These are phyloP conservation scores for Fistulinella prunicolor DNA, from an alignment of 768 basidiomycete species.

Conservation along the genomic window DNA sequence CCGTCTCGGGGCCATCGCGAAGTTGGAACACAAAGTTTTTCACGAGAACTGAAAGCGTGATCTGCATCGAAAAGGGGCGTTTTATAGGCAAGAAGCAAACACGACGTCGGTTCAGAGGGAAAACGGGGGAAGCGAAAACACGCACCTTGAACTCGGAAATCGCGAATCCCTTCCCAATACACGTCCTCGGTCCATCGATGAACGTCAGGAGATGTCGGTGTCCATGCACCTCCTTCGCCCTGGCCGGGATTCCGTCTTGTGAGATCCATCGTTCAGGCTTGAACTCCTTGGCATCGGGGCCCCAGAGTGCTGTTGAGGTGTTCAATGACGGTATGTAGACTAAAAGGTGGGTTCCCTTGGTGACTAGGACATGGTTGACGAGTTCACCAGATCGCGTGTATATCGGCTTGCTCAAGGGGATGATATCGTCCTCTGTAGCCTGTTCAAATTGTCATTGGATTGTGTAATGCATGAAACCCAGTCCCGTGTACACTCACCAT, in stretches of 20 bases:
- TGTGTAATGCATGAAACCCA: not conserved
- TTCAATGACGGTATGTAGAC: conserved; percentile 48
- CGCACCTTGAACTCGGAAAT: no score
- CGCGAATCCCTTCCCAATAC: no score
- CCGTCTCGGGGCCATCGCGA: no score
- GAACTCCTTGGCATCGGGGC: conserved; percentile 54
- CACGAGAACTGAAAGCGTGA: no score
- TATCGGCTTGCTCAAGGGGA: conserved; percentile 56
- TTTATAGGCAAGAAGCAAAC: no score
- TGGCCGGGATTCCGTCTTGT: conserved; percentile 24
- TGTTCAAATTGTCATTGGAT: conserved; percentile 22
- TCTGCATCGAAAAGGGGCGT: not conserved
- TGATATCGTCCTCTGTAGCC: conserved; percentile 51
- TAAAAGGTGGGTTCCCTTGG: conserved; percentile 45
- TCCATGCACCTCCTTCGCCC: conserved; percentile 27
- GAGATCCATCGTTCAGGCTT: conserved; percentile 63
- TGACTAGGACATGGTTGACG: conserved; percentile 41
- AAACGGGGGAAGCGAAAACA: no score
- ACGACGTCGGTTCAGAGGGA: no score
- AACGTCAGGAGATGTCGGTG: no score
- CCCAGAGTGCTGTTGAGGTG: conserved; percentile 56
- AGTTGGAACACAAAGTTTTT: no score
- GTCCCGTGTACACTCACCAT: conserved; percentile 3
- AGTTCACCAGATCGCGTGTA: conserved; percentile 38
- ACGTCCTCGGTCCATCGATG: no score